Base-by-base conservation (phyloP, 306 rosid genomes). In the Lathyrus oleraceus region DNA sequence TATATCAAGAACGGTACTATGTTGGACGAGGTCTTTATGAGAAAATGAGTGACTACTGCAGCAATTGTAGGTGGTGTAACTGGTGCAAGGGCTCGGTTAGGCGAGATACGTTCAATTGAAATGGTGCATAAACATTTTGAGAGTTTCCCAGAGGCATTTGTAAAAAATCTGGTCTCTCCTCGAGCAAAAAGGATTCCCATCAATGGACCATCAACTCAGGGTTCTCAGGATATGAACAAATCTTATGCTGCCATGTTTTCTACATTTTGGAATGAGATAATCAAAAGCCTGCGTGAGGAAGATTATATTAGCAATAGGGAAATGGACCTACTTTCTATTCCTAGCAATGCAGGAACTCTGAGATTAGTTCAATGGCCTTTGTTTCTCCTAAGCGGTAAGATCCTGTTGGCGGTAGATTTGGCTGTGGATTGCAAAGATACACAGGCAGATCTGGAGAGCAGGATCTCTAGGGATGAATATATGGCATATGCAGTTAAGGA, bases 51-150 rank as follows among this genome's bases (percentile, higher is more conserved):
- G n/a, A n/a, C n/a, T n/a, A n/a, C n/a, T n/a, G n/a, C 99, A 15
- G 96, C 99, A 53, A 59, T 94, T 69, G 74, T 94, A 68, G 99
- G 99, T 71, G 99, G 99, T 77, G 88, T 94, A 68, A 88, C 43
- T 81, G 99, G 99, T 81, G 99, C 99, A 28, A 84, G 96, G 38
- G 87, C 86, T 58, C 99, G 99, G 25, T 83, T 94, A 32, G 99
- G 99, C 48, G 99, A 94, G 99, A 94, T 94, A 81, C 99, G 99
- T 51, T 87, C 97, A 69, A 87, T 91, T 75, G 97, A 91, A 79
- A 94, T 94, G 99, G 91, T 94, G 74, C 97, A 94, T 60, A 94
- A 87, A 69, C 99, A 97, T 72, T 94, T 94, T 78, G 99, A 90
- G 82, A 94, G 95, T 84, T 94, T 94, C 71, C 99, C 99, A 0